Percentiles rank a stretch among this genome's conserved stretches.
Conservation (phyloP, 805 yeast species). For the Metschnikowia kofuensis region DNA sequence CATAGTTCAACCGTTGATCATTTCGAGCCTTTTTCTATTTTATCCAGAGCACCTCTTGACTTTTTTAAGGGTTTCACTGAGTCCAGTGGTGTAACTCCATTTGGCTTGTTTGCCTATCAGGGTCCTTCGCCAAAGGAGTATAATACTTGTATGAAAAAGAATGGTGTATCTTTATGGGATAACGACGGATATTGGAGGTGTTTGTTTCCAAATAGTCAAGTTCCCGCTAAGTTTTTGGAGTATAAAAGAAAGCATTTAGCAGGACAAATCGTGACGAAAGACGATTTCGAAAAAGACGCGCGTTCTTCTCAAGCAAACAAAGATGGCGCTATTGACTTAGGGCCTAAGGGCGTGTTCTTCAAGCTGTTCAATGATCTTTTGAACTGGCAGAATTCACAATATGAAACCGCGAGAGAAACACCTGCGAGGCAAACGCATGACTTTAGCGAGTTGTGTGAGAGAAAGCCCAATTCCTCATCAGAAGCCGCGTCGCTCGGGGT, state of each 20-base stretch:
- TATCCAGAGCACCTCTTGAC: conserved; percentile 6
- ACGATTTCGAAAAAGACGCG: conserved; percentile 46
- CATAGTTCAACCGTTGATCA: conserved; percentile 5
- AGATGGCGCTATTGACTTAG: conserved; percentile 32
- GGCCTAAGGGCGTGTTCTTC: conserved; percentile 60
- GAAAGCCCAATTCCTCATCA: neutral
- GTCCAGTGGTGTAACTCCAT: conserved; percentile 29
- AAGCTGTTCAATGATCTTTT: conserved; percentile 60
- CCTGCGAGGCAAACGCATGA: neutral
- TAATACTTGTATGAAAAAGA: conserved; percentile 56
- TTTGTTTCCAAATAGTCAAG: conserved; percentile 60
- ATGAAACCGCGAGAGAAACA: conserved; percentile 1
- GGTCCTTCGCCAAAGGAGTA: conserved; percentile 59
- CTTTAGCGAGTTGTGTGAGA: neutral
- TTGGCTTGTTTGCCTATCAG: conserved; percentile 51
- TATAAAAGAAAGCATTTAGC: conserved; percentile 24
- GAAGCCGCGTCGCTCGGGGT: neutral
- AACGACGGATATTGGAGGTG: conserved; percentile 87
- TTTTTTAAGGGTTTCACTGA: conserved; percentile 18
- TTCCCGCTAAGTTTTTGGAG: conserved; percentile 32
- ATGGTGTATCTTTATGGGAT: conserved; percentile 84
- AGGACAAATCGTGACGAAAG: conserved; percentile 46
- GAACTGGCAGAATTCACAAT: conserved; percentile 53
- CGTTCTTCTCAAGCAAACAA: conserved; percentile 8
- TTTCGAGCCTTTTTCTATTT: neutral